Evolutionary conservation across 1,284 basidiomycete genomes (phyloP).

Genomic region (Heterobasidion irregulare): DNA sequence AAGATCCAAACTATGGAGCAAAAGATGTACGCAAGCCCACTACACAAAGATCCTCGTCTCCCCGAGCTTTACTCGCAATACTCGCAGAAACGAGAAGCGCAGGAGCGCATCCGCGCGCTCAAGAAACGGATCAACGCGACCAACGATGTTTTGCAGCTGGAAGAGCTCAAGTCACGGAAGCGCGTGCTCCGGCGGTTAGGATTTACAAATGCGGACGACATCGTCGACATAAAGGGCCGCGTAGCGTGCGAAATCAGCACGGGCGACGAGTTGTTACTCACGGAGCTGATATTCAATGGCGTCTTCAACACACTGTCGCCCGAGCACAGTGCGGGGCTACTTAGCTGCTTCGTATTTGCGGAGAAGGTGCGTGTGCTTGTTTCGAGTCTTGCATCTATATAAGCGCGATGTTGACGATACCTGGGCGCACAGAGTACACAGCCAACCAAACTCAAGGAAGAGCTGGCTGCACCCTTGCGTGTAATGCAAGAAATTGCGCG

Average conservation of each 20-base stretch:
- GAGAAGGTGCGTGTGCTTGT: conserved; percentile 67
- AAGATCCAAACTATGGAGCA: conserved; percentile 88
- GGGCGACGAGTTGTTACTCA: conserved; percentile 93
- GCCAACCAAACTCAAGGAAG: conserved; percentile 81
- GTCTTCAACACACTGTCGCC: conserved; percentile 88
- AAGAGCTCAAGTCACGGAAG: conserved; percentile 95
- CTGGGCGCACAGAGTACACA: conserved; percentile 70
- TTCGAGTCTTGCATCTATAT: neutral
- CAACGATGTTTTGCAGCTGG: conserved; percentile 90
- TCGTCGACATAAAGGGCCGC: conserved; percentile 96
- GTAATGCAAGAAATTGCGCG: conserved; percentile 94
- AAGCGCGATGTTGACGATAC: neutral
- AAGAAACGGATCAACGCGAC: conserved; percentile 86
- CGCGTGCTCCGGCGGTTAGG: conserved; percentile 88
- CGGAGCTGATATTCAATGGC: conserved; percentile 97
- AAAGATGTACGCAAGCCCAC: conserved; percentile 66
- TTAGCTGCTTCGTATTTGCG: conserved; percentile 95
- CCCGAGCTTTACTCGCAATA: conserved; percentile 78
- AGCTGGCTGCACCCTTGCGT: conserved; percentile 85
- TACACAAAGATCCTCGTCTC: conserved; percentile 71
- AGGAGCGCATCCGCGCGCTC: conserved; percentile 64
- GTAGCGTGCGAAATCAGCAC: conserved; percentile 99
- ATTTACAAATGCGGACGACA: conserved; percentile 85
- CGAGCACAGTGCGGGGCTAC: conserved; percentile 87
- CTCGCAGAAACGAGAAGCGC: conserved; percentile 67